Percentiles rank a stretch among this genome's conserved stretches.
Conservation (phyloP, 805 yeast species). For the Candida argentea region DNA sequence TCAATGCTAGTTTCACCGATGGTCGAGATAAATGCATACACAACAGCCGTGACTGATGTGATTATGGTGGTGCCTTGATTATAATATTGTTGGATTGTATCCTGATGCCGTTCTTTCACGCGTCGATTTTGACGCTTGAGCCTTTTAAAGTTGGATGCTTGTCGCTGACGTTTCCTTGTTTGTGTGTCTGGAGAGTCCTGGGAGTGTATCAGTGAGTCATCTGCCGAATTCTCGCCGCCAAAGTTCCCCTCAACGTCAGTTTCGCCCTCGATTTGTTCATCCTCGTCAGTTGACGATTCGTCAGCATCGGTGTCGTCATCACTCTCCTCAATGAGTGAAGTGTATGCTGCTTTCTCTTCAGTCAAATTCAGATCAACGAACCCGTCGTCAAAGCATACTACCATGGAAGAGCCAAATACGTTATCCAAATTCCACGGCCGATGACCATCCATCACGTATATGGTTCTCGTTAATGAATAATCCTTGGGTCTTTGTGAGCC, state of each 20-base stretch:
- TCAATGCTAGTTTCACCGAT: constrained; percentile 73
- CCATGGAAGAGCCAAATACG: constrained; percentile 68
- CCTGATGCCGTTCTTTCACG: constrained; percentile 39
- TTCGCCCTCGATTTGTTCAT: constrained; percentile 21
- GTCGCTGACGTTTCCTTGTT: constrained; percentile 17
- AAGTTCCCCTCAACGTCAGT: constrained; percentile 3
- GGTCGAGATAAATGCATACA: constrained; percentile 68
- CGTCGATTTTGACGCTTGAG: constrained; percentile 29
- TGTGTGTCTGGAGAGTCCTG: constrained; percentile 17
- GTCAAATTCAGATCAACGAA: constrained; percentile 47
- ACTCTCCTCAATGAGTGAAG: constrained; percentile 31
- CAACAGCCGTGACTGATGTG: constrained; percentile 66
- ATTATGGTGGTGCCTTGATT: constrained; percentile 71
- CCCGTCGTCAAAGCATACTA: constrained; percentile 86
- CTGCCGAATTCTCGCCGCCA: constrained; percentile 10
- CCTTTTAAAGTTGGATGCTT: constrained; percentile 18
- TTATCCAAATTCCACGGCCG: constrained; percentile 97
- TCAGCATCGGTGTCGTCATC: constrained; percentile 26
- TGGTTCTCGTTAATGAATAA: constrained; percentile 35
- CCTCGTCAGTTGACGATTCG: constrained; percentile 24
- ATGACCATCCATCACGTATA: constrained; percentile 84
- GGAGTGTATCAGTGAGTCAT: constrained; percentile 8
- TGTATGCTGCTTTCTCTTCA: constrained; percentile 55
- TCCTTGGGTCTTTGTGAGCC: constrained; percentile 7
- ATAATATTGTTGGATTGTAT: constrained; percentile 63